Evolutionary conservation across 2,329 filamentous ascomycete species (phyloP), one percentile per base, ranked within the genome.

Genomic region (Penicillium sp.): DNA sequence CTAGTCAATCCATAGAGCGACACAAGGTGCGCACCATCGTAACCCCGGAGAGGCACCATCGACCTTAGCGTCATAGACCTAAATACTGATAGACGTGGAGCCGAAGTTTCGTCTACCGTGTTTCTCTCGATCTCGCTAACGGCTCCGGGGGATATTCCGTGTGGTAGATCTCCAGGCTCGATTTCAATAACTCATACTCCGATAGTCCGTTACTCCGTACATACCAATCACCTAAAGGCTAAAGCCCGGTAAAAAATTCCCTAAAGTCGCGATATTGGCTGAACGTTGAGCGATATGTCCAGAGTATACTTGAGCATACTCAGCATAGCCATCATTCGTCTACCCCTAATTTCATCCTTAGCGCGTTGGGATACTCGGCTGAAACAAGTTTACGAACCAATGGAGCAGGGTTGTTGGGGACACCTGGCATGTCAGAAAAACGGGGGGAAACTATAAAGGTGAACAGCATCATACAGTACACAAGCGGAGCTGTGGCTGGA

Each of bases 111-210:
- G 35, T 54, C 60, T 54, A 43, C 55, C 60, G 56, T 63, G 59
- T 57, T 37, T 28, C n/a, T 49, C 35, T 67, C 54, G 63, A 66
- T 62, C 64, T 64, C 55, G 54, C 61, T 59, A 67, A 67, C 59
- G 64, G 60, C 55, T 22, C 49, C 60, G 57, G 57, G 47, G 57
- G 47, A 43, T 42, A 59, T 65, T 61, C 63, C 61, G 57, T 62
- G 51, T 62, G 51, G 64, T 63, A 60, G 66, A 68, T 66, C 66
- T 22, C 56, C 61, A 58, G 64, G 50, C 57, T 61, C 63, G 64
- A 67, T 67, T 58, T 56, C 61, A 53, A 67, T 58, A 56, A 55
- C 59, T 57, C 54, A 49, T 43, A 25, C 22, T 43, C 25, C 25
- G 25, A 22, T 28, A 31, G 7, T 31, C 22, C 22, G 22, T 22